Conservation (phyloP, 2,329 filamentous ascomycete species). For the Exophiala mesophila region DNA sequence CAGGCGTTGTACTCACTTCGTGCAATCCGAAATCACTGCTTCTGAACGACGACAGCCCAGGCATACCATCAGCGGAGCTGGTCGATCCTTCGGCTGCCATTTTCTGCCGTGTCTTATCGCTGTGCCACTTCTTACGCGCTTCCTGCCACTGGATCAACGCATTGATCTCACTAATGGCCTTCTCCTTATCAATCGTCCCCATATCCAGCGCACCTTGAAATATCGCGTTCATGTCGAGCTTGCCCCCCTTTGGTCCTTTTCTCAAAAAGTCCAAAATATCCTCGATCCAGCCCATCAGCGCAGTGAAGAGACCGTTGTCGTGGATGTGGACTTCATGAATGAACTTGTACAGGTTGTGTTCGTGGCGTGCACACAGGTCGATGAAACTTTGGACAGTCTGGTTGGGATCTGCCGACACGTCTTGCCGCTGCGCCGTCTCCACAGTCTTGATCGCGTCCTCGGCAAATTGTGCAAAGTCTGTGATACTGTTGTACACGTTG, state of each 20-base stretch:
- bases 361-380: conserved; percentile 88
- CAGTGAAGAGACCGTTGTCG: conserved; percentile 92
- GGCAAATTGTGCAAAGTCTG: conserved; percentile 88
- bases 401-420: conserved; percentile 91
- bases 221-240: conserved; percentile 88
- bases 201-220: conserved; percentile 73
- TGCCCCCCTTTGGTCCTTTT: conserved; percentile 77
- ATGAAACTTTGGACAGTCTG: conserved; percentile 98
- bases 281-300: conserved; percentile 96
- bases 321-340: conserved; percentile 96
- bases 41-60: conserved; percentile 58
- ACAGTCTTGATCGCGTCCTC: conserved; percentile 87
- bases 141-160: conserved; percentile 88
- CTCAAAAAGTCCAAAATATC: conserved; percentile 89
- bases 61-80: conserved; percentile 46
- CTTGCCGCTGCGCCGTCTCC: conserved; percentile 63
- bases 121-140: conserved; percentile 94
- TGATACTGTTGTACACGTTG: conserved; percentile 96
- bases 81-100: conserved; percentile 78
- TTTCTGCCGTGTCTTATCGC: conserved; percentile 96
- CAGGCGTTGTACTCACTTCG: conserved; percentile 47
- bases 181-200: conserved; percentile 63
- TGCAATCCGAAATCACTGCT: conserved; percentile 87
- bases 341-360: conserved; percentile 98
- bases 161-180: conserved; percentile 76